Conservation (phyloP, 1,284 basidiomycete species). For the Gomphus bonarii region DNA sequence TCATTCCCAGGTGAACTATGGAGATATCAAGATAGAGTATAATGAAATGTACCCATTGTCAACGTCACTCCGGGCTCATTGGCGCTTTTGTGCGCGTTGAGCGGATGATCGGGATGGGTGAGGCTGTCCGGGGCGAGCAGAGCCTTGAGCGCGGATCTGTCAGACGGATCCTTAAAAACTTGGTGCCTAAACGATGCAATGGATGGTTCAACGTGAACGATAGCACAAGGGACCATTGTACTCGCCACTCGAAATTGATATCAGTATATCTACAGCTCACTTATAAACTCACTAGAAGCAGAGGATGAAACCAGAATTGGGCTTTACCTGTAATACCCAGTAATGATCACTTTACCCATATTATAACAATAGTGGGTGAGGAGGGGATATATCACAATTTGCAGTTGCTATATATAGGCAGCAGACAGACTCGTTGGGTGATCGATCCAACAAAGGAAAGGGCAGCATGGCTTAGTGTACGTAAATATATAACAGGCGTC, state of each 20-base stretch:
- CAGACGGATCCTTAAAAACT: slow-evolving; percentile 34
- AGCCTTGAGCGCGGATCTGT: slow-evolving; percentile 57
- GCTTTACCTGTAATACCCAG: slow-evolving; percentile 69
- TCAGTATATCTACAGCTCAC: slow-evolving; percentile 47
- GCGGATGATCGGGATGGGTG: slow-evolving; percentile 61
- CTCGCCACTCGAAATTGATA: slow-evolving; percentile 64
- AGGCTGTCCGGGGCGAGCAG: slow-evolving; percentile 56
- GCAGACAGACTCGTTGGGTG: too few relatives aligned
- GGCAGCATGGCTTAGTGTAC: too few relatives aligned
- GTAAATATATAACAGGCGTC: too few relatives aligned
- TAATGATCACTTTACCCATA: not conserved
- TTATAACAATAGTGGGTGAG: too few relatives aligned
- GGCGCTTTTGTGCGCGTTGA: slow-evolving; percentile 38
- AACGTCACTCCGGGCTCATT: slow-evolving; percentile 51
- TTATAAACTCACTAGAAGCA: not conserved
- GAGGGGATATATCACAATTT: too few relatives aligned
- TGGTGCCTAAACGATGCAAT: slow-evolving; percentile 27
- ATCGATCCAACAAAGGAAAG: too few relatives aligned
- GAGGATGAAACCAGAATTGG: slow-evolving; percentile 30
- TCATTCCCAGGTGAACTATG: too few relatives aligned
- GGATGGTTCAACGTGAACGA: not conserved
- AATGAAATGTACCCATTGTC: slow-evolving; percentile 52
- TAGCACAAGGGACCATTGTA: too few relatives aligned
- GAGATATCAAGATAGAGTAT: too few relatives aligned
- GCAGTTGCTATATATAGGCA: too few relatives aligned